Conservation (phyloP, 176 grass and related monocot genomes). For the Triticum monococcum region DNA sequence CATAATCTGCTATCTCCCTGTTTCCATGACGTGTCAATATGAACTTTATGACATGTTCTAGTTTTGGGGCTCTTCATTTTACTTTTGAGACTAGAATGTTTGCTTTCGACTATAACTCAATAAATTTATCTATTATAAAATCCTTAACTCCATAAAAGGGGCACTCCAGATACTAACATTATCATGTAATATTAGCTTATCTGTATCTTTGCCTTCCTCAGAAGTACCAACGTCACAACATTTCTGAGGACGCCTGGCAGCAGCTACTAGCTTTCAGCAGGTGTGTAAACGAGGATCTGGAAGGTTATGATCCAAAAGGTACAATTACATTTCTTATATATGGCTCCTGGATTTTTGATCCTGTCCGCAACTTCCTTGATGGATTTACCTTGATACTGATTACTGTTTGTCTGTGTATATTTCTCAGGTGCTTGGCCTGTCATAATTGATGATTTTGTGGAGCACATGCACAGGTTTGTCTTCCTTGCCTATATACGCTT, state of each 20-base stretch:
- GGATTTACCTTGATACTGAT: conserved; percentile 4
- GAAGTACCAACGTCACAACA: conserved; percentile 85
- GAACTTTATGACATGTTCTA: not conserved
- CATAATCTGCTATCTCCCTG: conserved; percentile 4
- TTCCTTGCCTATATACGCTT: not conserved
- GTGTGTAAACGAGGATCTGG: conserved; percentile 83
- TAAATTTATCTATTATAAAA: not conserved
- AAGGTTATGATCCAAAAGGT: conserved; percentile 98
- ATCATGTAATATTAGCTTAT: conserved; percentile 19
- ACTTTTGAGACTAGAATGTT: not conserved
- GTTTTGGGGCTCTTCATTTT: conserved; percentile 15
- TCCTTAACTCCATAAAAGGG: not conserved
- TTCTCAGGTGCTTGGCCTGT: conserved; percentile 94
- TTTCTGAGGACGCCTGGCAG: conserved; percentile 93
- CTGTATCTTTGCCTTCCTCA: conserved; percentile 43
- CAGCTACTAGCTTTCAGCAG: conserved; percentile 88
- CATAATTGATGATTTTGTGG: conserved; percentile 97
- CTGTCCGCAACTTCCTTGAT: conserved; percentile 23
- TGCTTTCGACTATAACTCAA: not conserved
- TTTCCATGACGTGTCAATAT: not conserved
- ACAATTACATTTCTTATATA: conserved; percentile 19
- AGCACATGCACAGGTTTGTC: conserved; percentile 90
- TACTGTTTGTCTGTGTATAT: conserved; percentile 18
- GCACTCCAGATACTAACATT: not conserved
- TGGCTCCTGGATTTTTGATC: not conserved